Conservation (phyloP, 2,329 filamentous ascomycete genomes). For the Penicillium thymicola region DNA sequence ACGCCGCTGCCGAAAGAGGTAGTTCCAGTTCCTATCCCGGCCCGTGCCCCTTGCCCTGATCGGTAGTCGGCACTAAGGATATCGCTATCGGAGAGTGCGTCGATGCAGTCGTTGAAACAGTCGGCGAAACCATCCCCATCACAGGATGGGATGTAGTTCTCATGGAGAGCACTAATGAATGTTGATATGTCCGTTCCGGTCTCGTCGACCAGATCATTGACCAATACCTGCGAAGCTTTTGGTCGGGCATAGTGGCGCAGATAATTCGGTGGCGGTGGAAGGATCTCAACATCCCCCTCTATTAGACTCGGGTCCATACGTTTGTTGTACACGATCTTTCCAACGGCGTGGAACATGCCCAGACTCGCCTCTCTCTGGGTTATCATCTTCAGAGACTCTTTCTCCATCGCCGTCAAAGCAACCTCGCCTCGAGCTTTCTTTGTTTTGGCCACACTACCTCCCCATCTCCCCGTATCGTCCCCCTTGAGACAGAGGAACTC, state of each 20-base stretch:
- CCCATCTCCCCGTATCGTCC: slow-evolving; percentile 70
- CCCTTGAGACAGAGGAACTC: slow-evolving; percentile 88
- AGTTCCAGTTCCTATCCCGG: slow-evolving; percentile 57
- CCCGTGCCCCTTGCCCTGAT: slow-evolving; percentile 31
- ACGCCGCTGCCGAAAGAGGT: slow-evolving; percentile 44
- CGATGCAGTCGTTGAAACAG: slow-evolving; percentile 79
- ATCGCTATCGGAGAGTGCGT: slow-evolving; percentile 82
- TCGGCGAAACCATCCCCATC: slow-evolving; percentile 65
- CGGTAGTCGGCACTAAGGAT: slow-evolving; percentile 66
- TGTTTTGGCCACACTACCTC: slow-evolving; percentile 67
- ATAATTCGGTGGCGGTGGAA: slow-evolving; percentile 59
- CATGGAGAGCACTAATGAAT: slow-evolving; percentile 84
- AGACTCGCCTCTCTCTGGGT: slow-evolving; percentile 84
- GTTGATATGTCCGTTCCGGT: slow-evolving; percentile 88
- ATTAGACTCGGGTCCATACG: slow-evolving; percentile 55
- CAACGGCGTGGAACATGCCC: slow-evolving; percentile 93
- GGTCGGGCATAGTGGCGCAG: slow-evolving; percentile 57
- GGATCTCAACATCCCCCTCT: slow-evolving; percentile 38
- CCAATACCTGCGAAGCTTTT: slow-evolving; percentile 62
- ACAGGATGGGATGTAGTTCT: slow-evolving; percentile 90
- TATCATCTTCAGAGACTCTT: slow-evolving; percentile 74
- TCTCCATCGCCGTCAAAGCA: slow-evolving; percentile 69
- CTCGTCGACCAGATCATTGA: slow-evolving; percentile 83
- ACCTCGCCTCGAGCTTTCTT: slow-evolving; percentile 55
- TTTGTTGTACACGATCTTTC: slow-evolving; percentile 96